phyloP scores from a whole-genome alignment of 441 rosid species.

The Isatis lusitanica region DNA sequence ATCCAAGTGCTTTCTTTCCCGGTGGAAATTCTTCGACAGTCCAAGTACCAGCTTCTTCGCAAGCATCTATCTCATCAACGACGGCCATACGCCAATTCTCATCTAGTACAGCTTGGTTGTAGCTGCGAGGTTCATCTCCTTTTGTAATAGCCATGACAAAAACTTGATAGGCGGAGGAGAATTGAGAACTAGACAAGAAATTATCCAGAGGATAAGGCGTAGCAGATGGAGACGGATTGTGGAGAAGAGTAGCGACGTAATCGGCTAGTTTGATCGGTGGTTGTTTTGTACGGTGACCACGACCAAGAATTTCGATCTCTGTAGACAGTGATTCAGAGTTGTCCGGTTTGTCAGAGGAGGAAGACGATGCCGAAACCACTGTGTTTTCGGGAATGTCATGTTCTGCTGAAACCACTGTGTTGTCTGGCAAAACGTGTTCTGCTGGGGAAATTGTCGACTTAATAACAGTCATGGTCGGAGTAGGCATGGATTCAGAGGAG shows the following conservation, averaged over 20 bases:
- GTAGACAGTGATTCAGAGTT: no score
- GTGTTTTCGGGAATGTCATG: no score
- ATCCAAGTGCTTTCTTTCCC: background rate
- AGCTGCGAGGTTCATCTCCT: background rate
- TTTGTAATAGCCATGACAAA: background rate
- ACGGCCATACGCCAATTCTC: background rate
- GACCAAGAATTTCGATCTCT: background rate
- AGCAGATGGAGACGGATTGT: background rate
- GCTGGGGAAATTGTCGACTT: no score
- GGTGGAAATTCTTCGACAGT: background rate
- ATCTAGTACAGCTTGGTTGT: background rate
- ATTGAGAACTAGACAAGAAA: background rate
- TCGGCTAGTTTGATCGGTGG: background rate
- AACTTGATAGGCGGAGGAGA: background rate
- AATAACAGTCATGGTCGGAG: no score
- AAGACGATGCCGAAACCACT: no score
- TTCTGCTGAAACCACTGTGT: no score
- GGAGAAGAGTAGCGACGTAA: no score
- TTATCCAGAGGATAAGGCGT: background rate
- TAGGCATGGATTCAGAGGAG: no score
- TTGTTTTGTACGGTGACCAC: background rate
- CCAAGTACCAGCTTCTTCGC: background rate
- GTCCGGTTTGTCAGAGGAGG: background rate
- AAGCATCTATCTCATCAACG: background rate
- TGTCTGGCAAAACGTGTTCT: no score